Evolutionary conservation across 2,329 filamentous ascomycete genomes (phyloP).

Genomic region (Claviceps cyperi): DNA sequence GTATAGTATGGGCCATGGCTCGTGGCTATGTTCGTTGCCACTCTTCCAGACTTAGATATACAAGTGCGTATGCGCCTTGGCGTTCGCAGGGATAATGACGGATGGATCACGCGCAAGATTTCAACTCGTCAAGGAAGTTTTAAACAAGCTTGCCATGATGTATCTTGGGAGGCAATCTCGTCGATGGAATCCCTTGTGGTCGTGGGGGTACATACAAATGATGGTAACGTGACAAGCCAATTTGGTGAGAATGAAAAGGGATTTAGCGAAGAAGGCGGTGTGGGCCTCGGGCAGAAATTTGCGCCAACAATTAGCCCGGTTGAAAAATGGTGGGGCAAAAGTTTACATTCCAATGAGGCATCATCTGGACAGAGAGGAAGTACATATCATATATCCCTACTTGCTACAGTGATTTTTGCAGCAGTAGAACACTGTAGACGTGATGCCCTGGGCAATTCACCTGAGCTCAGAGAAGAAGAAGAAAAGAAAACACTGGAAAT

Average conservation of each 20-base stretch:
- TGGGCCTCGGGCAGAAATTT: slow-evolving; percentile 11
- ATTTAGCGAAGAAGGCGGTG: slow-evolving; percentile 16
- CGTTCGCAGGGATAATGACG: neutral
- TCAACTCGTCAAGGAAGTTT: neutral
- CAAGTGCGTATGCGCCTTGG: neutral
- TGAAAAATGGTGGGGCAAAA: neutral
- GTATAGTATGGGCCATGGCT: slow-evolving; percentile 3
- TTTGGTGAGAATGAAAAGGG: neutral
- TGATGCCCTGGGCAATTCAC: too few species aligned
- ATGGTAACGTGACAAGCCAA: neutral
- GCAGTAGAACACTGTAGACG: too few species aligned
- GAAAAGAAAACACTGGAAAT: neutral
- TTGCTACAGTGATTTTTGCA: too few species aligned
- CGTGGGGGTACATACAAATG: neutral
- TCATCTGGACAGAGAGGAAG: too few species aligned
- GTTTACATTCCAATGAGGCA: too few species aligned
- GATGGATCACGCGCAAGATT: neutral
- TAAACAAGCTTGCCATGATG: neutral
- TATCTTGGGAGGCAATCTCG: neutral
- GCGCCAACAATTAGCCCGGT: neutral
- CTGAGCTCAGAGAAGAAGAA: neutral
- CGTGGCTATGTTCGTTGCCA: neutral
- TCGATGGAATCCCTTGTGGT: neutral
- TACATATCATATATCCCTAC: too few species aligned
- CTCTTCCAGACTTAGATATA: neutral